Evolutionary conservation across 164 flowering plant genomes (phyloP).

Genomic region (Pachysandra terminalis): DNA sequence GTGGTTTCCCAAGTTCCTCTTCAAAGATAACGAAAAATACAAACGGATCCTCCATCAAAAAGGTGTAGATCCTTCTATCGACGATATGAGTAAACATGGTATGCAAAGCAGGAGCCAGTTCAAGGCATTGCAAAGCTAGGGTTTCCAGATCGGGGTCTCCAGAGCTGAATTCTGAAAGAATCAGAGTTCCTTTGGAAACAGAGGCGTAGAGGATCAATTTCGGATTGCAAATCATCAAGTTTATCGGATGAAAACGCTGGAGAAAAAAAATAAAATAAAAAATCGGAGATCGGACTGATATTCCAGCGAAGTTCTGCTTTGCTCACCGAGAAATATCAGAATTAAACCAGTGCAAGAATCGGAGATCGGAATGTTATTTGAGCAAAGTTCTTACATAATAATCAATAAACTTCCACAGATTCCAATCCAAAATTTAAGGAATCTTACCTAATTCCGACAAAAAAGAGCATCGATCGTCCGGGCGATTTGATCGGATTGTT

Average conservation of each 20-base stretch:
- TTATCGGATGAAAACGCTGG: background rate
- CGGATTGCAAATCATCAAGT: constrained; percentile 13
- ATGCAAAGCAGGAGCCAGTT: constrained; percentile 20
- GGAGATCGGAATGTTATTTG: too few species aligned
- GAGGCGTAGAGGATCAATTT: constrained; percentile 22
- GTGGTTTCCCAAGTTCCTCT: constrained; percentile 12
- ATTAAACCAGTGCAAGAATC: too few species aligned
- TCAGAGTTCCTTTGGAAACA: constrained; percentile 18
- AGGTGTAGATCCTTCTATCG: constrained; percentile 16
- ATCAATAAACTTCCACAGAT: background rate
- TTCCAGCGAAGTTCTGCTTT: too few species aligned
- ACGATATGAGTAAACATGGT: constrained; percentile 19
- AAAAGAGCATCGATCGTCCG: background rate
- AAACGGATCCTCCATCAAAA: constrained; percentile 26
- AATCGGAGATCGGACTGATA: too few species aligned
- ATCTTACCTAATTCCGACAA: background rate
- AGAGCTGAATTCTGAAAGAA: constrained; percentile 20
- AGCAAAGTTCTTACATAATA: too few species aligned
- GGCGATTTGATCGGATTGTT: too few species aligned
- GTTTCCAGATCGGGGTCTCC: constrained; percentile 17
- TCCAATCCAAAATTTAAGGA: background rate
- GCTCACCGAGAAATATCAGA: too few species aligned
- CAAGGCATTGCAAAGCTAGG: constrained; percentile 24
- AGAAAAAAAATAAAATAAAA: too few species aligned
- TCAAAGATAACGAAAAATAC: constrained; percentile 22